These are phyloP conservation scores for Apodospora peruviana DNA, from an alignment of 495 filamentous ascomycete genomes.

Conservation along the genomic window DNA sequence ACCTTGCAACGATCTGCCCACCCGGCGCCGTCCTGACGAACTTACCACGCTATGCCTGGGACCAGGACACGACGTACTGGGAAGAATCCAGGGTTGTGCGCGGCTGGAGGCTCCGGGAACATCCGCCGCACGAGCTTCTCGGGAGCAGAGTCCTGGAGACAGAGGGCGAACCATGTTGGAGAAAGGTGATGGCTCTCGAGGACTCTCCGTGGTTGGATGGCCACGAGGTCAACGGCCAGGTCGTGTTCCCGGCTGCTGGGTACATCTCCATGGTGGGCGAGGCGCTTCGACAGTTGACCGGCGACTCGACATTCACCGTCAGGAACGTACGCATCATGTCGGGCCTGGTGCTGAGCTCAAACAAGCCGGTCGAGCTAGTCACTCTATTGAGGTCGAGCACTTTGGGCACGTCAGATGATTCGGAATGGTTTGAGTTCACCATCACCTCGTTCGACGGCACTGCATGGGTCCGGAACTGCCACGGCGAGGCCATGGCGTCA, in stretches of 20 bases:
- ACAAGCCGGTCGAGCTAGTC: slow-evolving; percentile 31
- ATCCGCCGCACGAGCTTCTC: slow-evolving; percentile 37
- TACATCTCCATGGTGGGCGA: slow-evolving; percentile 38
- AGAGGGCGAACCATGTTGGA: slow-evolving; percentile 29
- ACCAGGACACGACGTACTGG: slow-evolving; percentile 33
- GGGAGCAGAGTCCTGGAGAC: slow-evolving; percentile 31
- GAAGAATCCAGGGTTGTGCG: slow-evolving; percentile 32
- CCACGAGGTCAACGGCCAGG: slow-evolving; percentile 30
- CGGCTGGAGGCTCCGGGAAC: slow-evolving; percentile 34
- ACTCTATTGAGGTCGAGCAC: slow-evolving; percentile 30
- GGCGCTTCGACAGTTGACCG: slow-evolving; percentile 29
- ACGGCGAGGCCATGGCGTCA: slow-evolving; percentile 19
- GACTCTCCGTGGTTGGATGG: slow-evolving; percentile 42
- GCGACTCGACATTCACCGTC: slow-evolving; percentile 25
- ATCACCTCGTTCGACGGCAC: slow-evolving; percentile 34
- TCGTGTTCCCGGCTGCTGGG: slow-evolving; percentile 39
- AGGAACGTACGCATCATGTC: slow-evolving; percentile 25
- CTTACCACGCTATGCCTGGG: slow-evolving; percentile 37
- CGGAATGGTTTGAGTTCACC: slow-evolving; percentile 39
- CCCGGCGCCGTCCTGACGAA: slow-evolving; percentile 4
- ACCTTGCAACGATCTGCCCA: slow-evolving; percentile 15
- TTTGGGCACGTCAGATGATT: slow-evolving; percentile 30
- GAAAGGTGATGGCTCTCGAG: slow-evolving; percentile 28
- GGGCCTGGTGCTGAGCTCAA: slow-evolving; percentile 33
- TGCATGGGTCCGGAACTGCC: slow-evolving; percentile 38